phyloP scores from a whole-genome alignment of 1,139 yeast species.

The Hyphopichia fennica region DNA sequence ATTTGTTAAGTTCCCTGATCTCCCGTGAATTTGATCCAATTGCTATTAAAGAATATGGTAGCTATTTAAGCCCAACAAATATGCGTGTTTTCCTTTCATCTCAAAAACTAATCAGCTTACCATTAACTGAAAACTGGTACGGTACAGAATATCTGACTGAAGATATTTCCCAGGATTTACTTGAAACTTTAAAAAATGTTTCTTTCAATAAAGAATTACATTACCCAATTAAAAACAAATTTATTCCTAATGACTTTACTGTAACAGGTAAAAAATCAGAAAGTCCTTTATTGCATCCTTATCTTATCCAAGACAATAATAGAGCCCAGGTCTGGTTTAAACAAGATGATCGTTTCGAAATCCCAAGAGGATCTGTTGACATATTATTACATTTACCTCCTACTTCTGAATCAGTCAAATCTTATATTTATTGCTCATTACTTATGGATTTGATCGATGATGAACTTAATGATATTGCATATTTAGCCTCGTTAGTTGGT shows the following conservation, averaged over 20 bases:
- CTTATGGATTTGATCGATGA: slow-evolving; percentile 74
- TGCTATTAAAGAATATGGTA: slow-evolving; percentile 51
- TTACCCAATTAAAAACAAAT: slow-evolving; percentile 72
- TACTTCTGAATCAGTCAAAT: slow-evolving; percentile 54
- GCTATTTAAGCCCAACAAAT: slow-evolving; percentile 55
- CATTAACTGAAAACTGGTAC: slow-evolving; percentile 75
- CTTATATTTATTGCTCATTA: slow-evolving; percentile 58
- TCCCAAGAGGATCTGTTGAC: slow-evolving; percentile 79
- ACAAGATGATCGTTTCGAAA: slow-evolving; percentile 85
- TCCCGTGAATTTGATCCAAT: slow-evolving; percentile 59
- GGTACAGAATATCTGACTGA: slow-evolving; percentile 73
- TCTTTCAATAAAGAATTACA: slow-evolving; percentile 44
- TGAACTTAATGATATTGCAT: slow-evolving; percentile 70
- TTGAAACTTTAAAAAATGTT: slow-evolving; percentile 29
- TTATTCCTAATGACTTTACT: slow-evolving; percentile 75
- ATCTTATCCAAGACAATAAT: slow-evolving; percentile 32
- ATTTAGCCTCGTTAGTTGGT: slow-evolving; percentile 85
- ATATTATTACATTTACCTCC: slow-evolving; percentile 67
- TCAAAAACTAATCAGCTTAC: slow-evolving; percentile 42
- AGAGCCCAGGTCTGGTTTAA: slow-evolving; percentile 74
- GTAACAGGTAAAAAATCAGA: slow-evolving; percentile 46
- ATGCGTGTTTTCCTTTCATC: slow-evolving; percentile 62
- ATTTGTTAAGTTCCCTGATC: slow-evolving; percentile 58
- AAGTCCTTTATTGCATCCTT: slow-evolving; percentile 36
- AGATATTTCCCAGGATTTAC: slow-evolving; percentile 41